Percentiles rank a stretch among this genome's conserved stretches.
Conservation (phyloP, 495 filamentous ascomycete species). For the Neurospora sp. region DNA sequence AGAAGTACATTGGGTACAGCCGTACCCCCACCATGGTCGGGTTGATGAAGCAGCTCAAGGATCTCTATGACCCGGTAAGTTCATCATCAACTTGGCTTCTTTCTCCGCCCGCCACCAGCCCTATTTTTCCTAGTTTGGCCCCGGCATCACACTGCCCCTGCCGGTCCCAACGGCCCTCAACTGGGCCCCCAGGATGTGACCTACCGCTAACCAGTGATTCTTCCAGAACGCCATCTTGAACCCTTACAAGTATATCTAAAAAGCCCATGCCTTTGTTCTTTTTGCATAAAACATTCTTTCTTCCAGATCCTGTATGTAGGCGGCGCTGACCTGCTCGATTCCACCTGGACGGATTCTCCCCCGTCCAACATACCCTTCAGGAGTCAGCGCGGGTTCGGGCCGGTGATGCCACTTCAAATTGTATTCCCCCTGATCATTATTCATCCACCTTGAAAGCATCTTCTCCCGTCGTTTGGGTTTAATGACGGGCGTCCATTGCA, state of each 20-base stretch:
- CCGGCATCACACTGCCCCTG: background rate
- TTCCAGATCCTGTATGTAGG: background rate
- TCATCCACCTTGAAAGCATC: background rate
- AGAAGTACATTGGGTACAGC: constrained; percentile 86
- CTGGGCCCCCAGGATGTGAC: background rate
- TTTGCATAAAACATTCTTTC: background rate
- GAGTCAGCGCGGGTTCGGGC: background rate
- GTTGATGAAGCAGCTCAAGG: constrained; percentile 91
- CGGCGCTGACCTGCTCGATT: background rate
- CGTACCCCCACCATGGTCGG: constrained; percentile 73
- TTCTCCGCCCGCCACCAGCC: background rate
- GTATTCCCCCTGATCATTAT: background rate
- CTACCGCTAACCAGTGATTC: constrained; percentile 1
- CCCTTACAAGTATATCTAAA: constrained; percentile 70
- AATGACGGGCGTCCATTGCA: background rate
- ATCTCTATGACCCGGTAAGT: constrained; percentile 82
- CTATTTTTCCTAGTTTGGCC: background rate
- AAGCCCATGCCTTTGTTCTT: background rate
- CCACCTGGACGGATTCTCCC: background rate
- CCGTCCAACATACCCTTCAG: background rate
- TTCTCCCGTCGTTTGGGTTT: background rate
- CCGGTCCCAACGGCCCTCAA: background rate
- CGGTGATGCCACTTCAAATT: background rate
- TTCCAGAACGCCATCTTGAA: constrained; percentile 76
- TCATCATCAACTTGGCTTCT: background rate